phyloP scores from a whole-genome alignment of 345 rosid species.

The Citrus australasica region DNA sequence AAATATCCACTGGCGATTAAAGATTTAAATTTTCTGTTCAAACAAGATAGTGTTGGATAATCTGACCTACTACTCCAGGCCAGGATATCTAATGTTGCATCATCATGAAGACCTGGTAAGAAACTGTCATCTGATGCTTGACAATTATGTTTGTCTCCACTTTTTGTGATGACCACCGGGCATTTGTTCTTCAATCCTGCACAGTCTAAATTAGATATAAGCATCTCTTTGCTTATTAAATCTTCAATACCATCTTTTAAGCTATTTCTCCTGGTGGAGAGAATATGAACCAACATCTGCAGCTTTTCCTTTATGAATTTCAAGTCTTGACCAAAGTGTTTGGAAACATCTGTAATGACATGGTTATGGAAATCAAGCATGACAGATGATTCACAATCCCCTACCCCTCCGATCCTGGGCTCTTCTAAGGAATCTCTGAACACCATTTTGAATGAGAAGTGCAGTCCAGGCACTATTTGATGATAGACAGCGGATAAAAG shows the following conservation, averaged over 20 bases:
- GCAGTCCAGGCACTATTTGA: neutral
- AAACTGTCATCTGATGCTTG: constrained; percentile 22
- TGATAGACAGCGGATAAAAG: neutral
- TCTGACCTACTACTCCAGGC: constrained; percentile 38
- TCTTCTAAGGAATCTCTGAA: constrained; percentile 29
- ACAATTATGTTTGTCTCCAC: constrained; percentile 22
- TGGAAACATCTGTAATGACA: neutral
- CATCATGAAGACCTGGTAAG: constrained; percentile 34
- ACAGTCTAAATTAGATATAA: constrained; percentile 11
- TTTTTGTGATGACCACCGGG: neutral
- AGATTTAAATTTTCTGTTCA: constrained; percentile 33
- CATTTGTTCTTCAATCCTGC: constrained; percentile 16
- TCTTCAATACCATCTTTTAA: constrained; percentile 12
- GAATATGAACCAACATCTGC: constrained; percentile 13
- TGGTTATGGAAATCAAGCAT: constrained; percentile 11
- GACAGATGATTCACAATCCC: constrained; percentile 9
- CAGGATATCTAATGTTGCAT: constrained; percentile 31
- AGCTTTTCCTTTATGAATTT: constrained; percentile 13
- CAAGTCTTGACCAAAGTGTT: neutral
- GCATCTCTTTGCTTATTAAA: constrained; percentile 16
- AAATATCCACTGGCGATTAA: constrained; percentile 37
- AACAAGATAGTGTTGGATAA: constrained; percentile 30
- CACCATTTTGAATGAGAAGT: constrained; percentile 26
- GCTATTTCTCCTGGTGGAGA: constrained; percentile 20
- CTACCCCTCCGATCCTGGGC: constrained; percentile 16